phyloP scores from a whole-genome alignment of 116 monocot genomes.

The Phalaenopsis hybrid region DNA sequence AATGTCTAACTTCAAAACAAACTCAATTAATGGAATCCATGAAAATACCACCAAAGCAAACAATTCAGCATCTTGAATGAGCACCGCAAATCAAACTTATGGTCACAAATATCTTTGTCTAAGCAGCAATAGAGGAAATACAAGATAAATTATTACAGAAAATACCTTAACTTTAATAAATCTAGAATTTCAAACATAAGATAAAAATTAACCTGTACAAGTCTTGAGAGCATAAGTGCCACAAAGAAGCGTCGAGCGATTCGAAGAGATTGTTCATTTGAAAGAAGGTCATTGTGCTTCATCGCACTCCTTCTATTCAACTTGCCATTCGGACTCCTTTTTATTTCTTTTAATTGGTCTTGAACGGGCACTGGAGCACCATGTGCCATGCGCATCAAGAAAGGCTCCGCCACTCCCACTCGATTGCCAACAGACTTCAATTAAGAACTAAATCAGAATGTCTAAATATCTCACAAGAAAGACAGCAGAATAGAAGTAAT shows the following conservation, averaged over 20 bases:
- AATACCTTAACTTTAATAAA: neutral
- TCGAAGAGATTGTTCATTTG: slow-evolving; percentile 56
- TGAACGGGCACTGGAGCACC: slow-evolving; percentile 57
- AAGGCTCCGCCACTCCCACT: slow-evolving; percentile 90
- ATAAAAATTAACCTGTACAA: slow-evolving; percentile 62
- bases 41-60: neutral
- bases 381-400: slow-evolving; percentile 98
- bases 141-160: neutral
- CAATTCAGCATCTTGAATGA: neutral
- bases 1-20: neutral
- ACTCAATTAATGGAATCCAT: neutral
- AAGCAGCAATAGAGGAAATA: neutral
- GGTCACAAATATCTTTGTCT: neutral
- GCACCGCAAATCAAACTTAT: neutral
- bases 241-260: slow-evolving; percentile 93
- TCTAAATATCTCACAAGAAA: neutral
- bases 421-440: slow-evolving; percentile 92
- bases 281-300: slow-evolving; percentile 16
- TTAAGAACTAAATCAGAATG: slow-evolving; percentile 7
- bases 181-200: neutral
- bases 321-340: slow-evolving; percentile 16
- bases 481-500: slow-evolving; percentile 5
- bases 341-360: slow-evolving; percentile 38
- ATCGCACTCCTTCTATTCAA: slow-evolving; percentile 12
- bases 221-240: slow-evolving; percentile 87